Base-by-base conservation (phyloP, 805 yeast genomes). In the Wickerhamiella brachini region DNA sequence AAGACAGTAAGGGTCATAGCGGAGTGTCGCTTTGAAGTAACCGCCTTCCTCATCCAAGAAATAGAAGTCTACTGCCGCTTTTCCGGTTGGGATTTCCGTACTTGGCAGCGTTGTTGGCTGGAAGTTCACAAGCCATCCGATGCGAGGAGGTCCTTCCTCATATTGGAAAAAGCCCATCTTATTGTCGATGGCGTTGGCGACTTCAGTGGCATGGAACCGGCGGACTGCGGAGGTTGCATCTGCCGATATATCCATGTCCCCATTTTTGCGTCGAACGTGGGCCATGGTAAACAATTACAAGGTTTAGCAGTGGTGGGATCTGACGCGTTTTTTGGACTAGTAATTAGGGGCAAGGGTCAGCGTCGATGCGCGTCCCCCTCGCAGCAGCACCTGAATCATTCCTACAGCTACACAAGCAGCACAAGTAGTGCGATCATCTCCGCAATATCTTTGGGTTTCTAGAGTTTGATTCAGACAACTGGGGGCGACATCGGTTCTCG, bases 41-140 rank as follows among this genome's bases (percentile, higher is more conserved):
- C 97, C 98, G 47, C 99, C 99, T 64, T 89, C 97, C 60, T 86
- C 95, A 64, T 89, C 97, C 7, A 93, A 68, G 59, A 94, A 93
- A 63, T 94, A 94, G 65, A 83, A 88, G 59, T 93, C 97, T 2
- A 90, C 96, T 2, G 90, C 98, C 0, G 96, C 78, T 37, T 77
- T 71, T 9, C 95, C 96, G n/a, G 77, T 71, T 10, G 74, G 59
- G 44, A 72, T 70, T 31, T 78, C 50, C 13, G 39, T 18, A 24
- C 22, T 26, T 22, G 20, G 51, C 5, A 53, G 46, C 1, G 84
- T 72, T 1, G 95, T 85, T 1, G 95, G 79, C 68, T 90, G 98
- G 93, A 93, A 87, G 62, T 93, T 94, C 43, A 83, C 77, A 50
- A 93, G 70, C 98, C 98, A 93, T 44, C 98, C 99, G 17, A 77